Percentiles rank a stretch among this genome's conserved stretches.
Evolutionary conservation across 192 early-diverging fungal genomes (phyloP).

Genomic region (Linnemannia hyalina): DNA sequence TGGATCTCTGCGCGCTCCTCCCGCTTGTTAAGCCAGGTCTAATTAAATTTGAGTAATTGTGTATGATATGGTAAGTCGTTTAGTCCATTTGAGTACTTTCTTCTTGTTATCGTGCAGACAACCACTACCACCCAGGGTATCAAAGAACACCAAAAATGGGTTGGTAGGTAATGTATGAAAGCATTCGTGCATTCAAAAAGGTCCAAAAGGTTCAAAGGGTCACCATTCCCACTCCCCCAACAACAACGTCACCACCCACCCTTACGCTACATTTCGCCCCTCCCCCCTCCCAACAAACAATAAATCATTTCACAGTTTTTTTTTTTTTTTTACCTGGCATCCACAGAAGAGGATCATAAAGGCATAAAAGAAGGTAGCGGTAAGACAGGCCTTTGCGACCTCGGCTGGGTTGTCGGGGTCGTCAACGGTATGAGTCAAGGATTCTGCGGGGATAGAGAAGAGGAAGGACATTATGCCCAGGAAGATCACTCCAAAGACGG

Average conservation of each 20-base stretch:
- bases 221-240: too few species aligned
- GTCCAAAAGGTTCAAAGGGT: too few species aligned
- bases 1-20: constrained; percentile 52
- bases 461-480: constrained; percentile 58
- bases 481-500: constrained; percentile 65
- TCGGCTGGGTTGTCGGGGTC: constrained; percentile 63
- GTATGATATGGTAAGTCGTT: not conserved
- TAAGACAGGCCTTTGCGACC: constrained; percentile 63
- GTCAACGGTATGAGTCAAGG: constrained; percentile 58
- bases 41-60: not conserved
- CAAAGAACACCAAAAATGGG: too few species aligned
- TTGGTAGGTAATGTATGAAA: too few species aligned
- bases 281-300: not conserved
- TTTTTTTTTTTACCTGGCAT: constrained; percentile 57
- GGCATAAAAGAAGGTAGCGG: constrained; percentile 63
- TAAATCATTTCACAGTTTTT: not conserved
- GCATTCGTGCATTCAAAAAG: too few species aligned
- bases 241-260: too few species aligned
- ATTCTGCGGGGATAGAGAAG: constrained; percentile 61
- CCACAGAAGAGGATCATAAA: constrained; percentile 65
- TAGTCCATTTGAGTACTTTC: not conserved
- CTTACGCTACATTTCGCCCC: too few species aligned
- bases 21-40: constrained; percentile 55
- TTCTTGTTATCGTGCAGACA: too few species aligned
- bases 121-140: too few species aligned